These are phyloP conservation scores for Lentinula edodes DNA, from an alignment of 768 basidiomycete genomes.

Conservation along the genomic window DNA sequence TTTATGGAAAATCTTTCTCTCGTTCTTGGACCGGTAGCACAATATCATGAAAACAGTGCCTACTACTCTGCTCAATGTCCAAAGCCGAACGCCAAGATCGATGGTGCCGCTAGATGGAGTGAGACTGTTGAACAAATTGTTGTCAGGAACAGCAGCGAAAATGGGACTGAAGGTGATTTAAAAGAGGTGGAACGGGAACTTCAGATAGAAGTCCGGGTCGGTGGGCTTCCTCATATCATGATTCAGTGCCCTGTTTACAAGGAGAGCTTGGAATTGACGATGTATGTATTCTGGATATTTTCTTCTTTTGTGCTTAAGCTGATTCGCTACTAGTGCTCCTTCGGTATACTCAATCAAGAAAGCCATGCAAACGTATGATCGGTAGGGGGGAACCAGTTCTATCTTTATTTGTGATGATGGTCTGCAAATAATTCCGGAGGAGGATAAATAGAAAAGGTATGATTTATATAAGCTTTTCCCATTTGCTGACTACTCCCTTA, in stretches of 20 bases:
- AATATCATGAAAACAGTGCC: constrained; percentile 74
- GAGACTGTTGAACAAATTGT: neutral
- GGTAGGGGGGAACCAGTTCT: constrained; percentile 74
- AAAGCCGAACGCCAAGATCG: neutral
- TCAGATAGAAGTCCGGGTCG: neutral
- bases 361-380: constrained; percentile 83
- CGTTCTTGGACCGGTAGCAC: constrained; percentile 72
- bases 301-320: too few species aligned
- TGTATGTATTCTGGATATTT: too few species aligned
- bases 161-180: neutral
- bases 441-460: constrained; percentile 52
- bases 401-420: constrained; percentile 87
- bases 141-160: neutral
- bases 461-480: neutral
- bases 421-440: constrained; percentile 60
- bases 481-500: neutral
- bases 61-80: constrained; percentile 4
- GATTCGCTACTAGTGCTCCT: constrained; percentile 40
- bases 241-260: constrained; percentile 89
- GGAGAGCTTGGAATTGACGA: constrained; percentile 67
- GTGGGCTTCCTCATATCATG: constrained; percentile 65
- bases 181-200: neutral
- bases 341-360: constrained; percentile 77
- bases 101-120: neutral
- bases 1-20: constrained; percentile 52